A percentile compares a stretch with the other conserved stretches of the same genome.
These are phyloP conservation scores for Boeremia lycopersici DNA, from an alignment of 2,329 filamentous ascomycete genomes.

Conservation along the genomic window DNA sequence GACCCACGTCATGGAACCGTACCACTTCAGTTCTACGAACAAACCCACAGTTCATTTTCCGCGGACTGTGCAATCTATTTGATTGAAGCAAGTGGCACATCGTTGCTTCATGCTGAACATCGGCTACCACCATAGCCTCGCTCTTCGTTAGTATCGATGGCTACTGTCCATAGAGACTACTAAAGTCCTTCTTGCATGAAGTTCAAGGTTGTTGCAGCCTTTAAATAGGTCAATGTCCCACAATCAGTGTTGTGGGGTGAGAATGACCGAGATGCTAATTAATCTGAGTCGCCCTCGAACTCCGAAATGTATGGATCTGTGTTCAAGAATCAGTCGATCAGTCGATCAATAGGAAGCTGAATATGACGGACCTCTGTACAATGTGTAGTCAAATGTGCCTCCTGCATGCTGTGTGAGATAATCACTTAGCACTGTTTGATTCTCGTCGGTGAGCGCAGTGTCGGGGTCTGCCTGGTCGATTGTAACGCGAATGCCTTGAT, in stretches of 20 bases:
- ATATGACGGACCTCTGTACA: slow-evolving; percentile 48
- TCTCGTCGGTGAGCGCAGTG: slow-evolving; percentile 48
- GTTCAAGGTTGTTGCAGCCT: too few relatives aligned
- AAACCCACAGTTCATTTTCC: not conserved
- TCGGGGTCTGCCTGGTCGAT: slow-evolving; percentile 55
- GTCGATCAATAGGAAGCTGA: too few relatives aligned
- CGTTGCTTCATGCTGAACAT: too few relatives aligned
- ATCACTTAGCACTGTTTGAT: slow-evolving; percentile 47
- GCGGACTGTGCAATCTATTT: not conserved
- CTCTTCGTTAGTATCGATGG: not conserved
- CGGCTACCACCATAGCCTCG: too few relatives aligned
- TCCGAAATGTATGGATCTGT: slow-evolving; percentile 55
- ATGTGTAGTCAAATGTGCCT: slow-evolving; percentile 53
- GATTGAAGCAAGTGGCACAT: not conserved
- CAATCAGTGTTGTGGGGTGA: too few relatives aligned
- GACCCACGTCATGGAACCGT: slow-evolving; percentile 28
- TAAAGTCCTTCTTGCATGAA: too few relatives aligned
- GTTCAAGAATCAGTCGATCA: slow-evolving; percentile 2
- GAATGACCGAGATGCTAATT: not conserved
- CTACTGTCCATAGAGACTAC: not conserved
- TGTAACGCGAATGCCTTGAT: slow-evolving; percentile 51
- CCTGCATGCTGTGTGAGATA: slow-evolving; percentile 48
- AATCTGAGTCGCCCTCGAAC: slow-evolving; percentile 54
- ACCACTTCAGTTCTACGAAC: not conserved
- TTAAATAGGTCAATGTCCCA: too few relatives aligned